Percentiles rank a stretch among this genome's conserved stretches.
Evolutionary conservation across 257 asterid species (phyloP).

Genomic region (Solanum lycopersicoides): DNA sequence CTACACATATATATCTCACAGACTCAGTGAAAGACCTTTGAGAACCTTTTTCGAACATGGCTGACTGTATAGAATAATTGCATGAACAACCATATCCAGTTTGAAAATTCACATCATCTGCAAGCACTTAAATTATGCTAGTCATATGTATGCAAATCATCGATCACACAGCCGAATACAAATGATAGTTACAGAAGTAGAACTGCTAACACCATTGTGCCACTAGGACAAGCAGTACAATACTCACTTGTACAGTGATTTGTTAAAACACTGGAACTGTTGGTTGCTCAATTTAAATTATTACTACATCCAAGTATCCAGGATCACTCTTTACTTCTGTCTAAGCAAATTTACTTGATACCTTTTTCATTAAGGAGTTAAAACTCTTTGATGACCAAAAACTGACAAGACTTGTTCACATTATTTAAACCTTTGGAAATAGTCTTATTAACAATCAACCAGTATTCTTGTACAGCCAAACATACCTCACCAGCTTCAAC

Average conservation of each 20-base stretch:
- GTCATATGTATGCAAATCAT: background rate
- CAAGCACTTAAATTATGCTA: background rate
- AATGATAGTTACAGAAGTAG: background rate
- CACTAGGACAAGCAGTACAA: background rate
- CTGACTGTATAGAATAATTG: background rate
- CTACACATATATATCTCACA: background rate
- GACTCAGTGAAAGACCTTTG: background rate
- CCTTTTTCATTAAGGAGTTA: background rate
- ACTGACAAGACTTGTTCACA: background rate
- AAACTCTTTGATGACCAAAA: background rate
- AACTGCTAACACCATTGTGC: background rate
- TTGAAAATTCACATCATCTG: background rate
- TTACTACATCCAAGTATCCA: background rate
- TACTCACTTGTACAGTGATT: background rate
- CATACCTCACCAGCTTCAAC: slow-evolving; percentile 71
- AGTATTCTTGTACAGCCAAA: background rate
- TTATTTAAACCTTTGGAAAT: background rate
- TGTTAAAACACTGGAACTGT: background rate
- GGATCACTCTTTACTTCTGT: background rate
- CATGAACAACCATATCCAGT: background rate
- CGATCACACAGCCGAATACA: background rate
- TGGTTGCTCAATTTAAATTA: background rate
- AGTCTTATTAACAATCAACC: background rate
- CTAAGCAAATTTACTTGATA: background rate
- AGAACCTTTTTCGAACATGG: background rate